Evolutionary conservation across 2,329 filamentous ascomycete species (phyloP).

Genomic region (Colletotrichum tropicicola): DNA sequence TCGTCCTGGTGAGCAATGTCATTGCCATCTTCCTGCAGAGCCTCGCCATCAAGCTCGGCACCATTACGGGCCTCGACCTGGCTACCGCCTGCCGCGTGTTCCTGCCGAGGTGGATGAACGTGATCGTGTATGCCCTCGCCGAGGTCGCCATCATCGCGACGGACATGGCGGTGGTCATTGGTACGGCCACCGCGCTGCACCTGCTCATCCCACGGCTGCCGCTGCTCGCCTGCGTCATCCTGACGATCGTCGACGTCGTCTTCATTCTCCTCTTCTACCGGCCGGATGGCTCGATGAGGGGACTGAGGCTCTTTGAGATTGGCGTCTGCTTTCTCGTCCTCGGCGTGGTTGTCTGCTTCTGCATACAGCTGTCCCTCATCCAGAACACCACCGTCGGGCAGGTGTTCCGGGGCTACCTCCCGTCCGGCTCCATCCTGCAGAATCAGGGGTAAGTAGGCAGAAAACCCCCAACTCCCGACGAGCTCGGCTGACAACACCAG

Average conservation of each 20-base stretch:
- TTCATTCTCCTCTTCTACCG: conserved; percentile 74
- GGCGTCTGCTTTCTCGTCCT: conserved; percentile 71
- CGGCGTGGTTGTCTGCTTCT: conserved; percentile 75
- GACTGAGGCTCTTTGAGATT: conserved; percentile 68
- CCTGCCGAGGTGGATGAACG: conserved; percentile 72
- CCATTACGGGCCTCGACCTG: conserved; percentile 74
- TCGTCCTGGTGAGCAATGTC: conserved; percentile 74
- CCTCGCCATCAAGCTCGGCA: conserved; percentile 74
- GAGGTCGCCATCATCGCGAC: conserved; percentile 77
- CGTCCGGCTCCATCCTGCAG: conserved; percentile 66
- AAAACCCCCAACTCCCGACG: too few species aligned
- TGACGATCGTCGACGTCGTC: conserved; percentile 75
- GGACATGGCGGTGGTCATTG: conserved; percentile 78
- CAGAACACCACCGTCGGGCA: conserved; percentile 61
- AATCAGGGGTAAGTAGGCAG: conserved; percentile 54
- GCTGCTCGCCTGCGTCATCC: conserved; percentile 72
- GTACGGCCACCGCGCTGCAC: conserved; percentile 75
- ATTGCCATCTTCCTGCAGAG: conserved; percentile 79
- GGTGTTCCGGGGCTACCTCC: conserved; percentile 74
- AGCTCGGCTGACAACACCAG: conserved; percentile 24
- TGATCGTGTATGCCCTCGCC: conserved; percentile 67
- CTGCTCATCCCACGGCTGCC: conserved; percentile 71
- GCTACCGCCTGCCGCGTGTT: conserved; percentile 72
- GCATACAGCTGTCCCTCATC: conserved; percentile 73
- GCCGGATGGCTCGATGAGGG: conserved; percentile 65